Evolutionary conservation across 2,329 filamentous ascomycete species (phyloP), one percentile per base, ranked within the genome.

Genomic region (Pseudopyrenochaeta lycopersici): DNA sequence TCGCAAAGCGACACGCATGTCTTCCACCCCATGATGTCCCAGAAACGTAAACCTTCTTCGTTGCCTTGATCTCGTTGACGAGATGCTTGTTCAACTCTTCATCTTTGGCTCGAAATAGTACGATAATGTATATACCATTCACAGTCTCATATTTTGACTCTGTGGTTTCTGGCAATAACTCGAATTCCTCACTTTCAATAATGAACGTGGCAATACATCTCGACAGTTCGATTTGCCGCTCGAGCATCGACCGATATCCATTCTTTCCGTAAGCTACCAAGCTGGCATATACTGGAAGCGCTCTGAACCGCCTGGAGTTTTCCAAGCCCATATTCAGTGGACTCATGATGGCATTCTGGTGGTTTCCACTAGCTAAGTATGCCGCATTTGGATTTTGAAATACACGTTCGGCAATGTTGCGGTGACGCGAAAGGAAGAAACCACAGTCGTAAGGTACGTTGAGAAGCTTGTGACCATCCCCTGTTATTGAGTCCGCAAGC

Each of bases 371-470:
- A 4, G 81, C 77, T 40, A 97, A 85, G 70, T 97, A 97, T 1
- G 88, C 90, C 2, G 94, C 93, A 71, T 93, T 93, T 29, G 91
- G 86, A 75, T 97, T 97, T 15, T 60, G 82, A 76, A 94, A 96
- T 9, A 92, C 88, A 4, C 83, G 76, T 27, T 82, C 80, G 1
- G 89, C 83, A 11, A 85, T 78, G 2, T 76, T 66, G 7, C 84
- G 77, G 57, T 90, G 85, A 15, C 87, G 85, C 46, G 88, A 91
- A 64, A 96, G 85, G 81, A 97, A 96, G 76, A 97, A 89, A 38
- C 93, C 94, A 66, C 89, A 93, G 74, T 97, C 94, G 67, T 97
- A 97, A 0, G 94, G 93, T 40, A 97, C 92, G 63, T 97, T 97
- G 56, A 98, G 83, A n/a, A 97, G 78, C 71, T 97, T 97, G 75